A percentile compares a stretch with the other conserved stretches of the same genome.
Evolutionary conservation across 169 alveolate species (phyloP).

Genomic region (Cryptosporidium sp.): DNA sequence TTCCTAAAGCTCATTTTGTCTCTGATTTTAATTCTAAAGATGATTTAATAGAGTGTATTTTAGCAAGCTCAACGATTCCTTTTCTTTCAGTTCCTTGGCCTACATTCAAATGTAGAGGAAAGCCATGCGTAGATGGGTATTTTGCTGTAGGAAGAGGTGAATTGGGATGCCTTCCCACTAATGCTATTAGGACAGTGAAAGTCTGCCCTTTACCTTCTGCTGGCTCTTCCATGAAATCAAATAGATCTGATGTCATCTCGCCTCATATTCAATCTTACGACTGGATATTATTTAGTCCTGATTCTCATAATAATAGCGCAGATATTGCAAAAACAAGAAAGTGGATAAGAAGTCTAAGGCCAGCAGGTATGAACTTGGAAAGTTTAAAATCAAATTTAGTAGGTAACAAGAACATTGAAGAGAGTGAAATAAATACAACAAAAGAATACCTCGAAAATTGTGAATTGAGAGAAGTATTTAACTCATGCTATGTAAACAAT

Average conservation of each 20-base stretch:
- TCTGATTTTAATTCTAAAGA: conserved; percentile 66
- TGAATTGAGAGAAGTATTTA: not conserved
- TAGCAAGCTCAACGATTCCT: conserved; percentile 73
- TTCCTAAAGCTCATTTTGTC: conserved; percentile 70
- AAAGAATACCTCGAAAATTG: not conserved
- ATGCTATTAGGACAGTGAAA: conserved; percentile 67
- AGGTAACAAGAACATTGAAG: not conserved
- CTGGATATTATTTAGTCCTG: conserved; percentile 52
- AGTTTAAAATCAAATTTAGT: not conserved
- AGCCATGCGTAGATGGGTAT: conserved; percentile 68
- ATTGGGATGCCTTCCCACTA: conserved; percentile 66
- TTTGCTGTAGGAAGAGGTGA: conserved; percentile 75
- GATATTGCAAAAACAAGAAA: conserved; percentile 8
- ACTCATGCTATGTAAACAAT: conserved; percentile 3
- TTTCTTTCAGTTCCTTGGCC: conserved; percentile 74
- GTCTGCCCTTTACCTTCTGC: conserved; percentile 76
- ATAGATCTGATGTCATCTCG: conserved; percentile 54
- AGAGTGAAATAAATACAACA: not conserved
- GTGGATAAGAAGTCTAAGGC: conserved; percentile 35
- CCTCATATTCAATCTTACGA: conserved; percentile 64
- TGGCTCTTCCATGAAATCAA: conserved; percentile 67
- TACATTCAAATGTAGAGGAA: conserved; percentile 65
- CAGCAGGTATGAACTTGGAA: not conserved
- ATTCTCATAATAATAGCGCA: not conserved
- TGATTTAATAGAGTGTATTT: conserved; percentile 61